Evolutionary conservation across 257 asterid species (phyloP), one percentile per base, ranked within the genome.

Genomic region (Ilex asprella): DNA sequence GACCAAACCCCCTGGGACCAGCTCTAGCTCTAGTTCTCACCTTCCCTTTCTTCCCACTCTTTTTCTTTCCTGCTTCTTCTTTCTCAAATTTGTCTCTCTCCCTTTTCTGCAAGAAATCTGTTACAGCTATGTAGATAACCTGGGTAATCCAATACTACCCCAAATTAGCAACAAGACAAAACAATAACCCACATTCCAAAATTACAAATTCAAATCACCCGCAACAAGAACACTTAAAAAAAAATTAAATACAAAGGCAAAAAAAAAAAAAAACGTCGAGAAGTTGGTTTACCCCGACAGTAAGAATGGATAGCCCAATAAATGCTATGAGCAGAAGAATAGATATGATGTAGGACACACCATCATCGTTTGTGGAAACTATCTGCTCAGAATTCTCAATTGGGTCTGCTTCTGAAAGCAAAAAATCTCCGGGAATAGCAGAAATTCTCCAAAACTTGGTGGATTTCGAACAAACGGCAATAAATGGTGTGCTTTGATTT

Each of bases 1-100:
- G 95, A 0, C 98, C 98, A n/a, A 91, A 91, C 0, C 98, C 98
- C 76, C 78, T 76, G 0, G 98, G 98, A 12, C 93, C 89, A 13
- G 58, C 81, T 56, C 89, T 67, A 32, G 83, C 71, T 56, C 85
- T 73, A 0, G 79, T 78, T 60, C 72, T 69, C 6, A 78, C 61
- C 51, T 70, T 86, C 16, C 85, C 85, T 41, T 68, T 82, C 61
- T 81, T 82, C 1, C 84, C 72, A 31, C 76, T 21, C 27, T 87
- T 85, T 82, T 69, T 80, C 70, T 75, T 78, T 12, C 81, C 80
- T 9, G 88, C 79, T 61, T 91, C 98, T 59, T 88, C 95, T 70
- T 88, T 88, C 79, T 76, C 93, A 56, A 86, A 81, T 55, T 79
- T 84, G 43, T 92, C 96, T 3, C 77, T 70, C 65, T 92, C 95